Conservation (phyloP, 148 eudicot genomes). For the Vaccinium macrocarpon region DNA sequence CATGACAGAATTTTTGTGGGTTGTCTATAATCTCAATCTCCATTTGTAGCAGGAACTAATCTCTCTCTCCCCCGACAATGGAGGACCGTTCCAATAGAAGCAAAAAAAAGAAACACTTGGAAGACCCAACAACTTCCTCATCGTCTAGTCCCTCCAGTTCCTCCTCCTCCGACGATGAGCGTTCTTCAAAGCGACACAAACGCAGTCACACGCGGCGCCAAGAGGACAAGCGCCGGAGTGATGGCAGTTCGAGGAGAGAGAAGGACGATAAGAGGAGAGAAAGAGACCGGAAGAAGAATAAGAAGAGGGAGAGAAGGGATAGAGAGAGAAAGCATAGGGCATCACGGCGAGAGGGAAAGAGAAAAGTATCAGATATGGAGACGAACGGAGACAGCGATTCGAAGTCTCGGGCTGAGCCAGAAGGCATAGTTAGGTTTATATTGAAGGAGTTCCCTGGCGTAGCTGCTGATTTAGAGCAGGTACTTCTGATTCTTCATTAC, state of each 20-base stretch:
- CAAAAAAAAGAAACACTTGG: neutral
- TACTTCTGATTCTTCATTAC: conserved; percentile 13
- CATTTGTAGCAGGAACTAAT: neutral
- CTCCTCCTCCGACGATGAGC: neutral
- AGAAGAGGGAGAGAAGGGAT: conserved; percentile 25
- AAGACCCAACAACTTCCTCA: conserved; percentile 22
- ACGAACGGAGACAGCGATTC: conserved; percentile 28
- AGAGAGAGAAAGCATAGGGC: conserved; percentile 33
- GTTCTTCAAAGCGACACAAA: conserved; percentile 26
- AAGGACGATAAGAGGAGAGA: conserved; percentile 30
- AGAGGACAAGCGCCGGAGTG: conserved; percentile 23
- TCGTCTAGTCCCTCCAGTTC: conserved; percentile 19
- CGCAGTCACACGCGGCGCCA: conserved; percentile 27
- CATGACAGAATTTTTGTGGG: too few species aligned
- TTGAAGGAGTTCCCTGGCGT: conserved; percentile 73
- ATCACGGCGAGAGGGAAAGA: conserved; percentile 34
- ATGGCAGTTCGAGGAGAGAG: conserved; percentile 29
- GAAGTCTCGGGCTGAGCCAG: conserved; percentile 25
- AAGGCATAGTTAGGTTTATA: conserved; percentile 45
- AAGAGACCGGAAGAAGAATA: conserved; percentile 20
- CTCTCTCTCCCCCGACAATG: neutral
- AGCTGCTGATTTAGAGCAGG: conserved; percentile 64
- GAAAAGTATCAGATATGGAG: conserved; percentile 36
- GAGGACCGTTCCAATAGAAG: neutral
- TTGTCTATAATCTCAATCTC: neutral